Evolutionary conservation across 495 filamentous ascomycete genomes (phyloP), one percentile per base, ranked within the genome.

Genomic region (Extremus antarcticus): DNA sequence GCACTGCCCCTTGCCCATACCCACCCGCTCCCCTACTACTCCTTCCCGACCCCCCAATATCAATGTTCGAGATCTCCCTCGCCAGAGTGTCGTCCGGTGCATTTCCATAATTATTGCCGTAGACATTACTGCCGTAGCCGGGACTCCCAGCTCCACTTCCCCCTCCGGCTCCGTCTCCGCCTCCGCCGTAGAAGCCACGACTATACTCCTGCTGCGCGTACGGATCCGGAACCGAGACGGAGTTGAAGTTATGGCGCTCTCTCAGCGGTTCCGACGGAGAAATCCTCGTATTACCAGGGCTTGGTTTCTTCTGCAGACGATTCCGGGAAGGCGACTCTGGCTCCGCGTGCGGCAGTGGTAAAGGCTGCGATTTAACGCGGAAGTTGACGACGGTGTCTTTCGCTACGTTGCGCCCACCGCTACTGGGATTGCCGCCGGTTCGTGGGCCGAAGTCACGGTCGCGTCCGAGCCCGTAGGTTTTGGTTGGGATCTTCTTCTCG

Each of bases 51-150:
- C 53, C 57, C 7, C 88, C 88, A 56, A 95, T 85, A 69, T 95
- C 87, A 59, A 95, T 94, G 25, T 74, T 79, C 56, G 78, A 80
- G 68, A 95, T 75, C 69, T 95, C 89, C 53, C 88, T 78, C 64
- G 87, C 85, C 52, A 95, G 69, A 9, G 86, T 80, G 66, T 69
- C 69, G 22, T 71, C 21, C 46, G 46, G 8, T 19, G 20, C 8
- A 19, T 9, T 8, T 22, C 10, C 9, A 22, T 10, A 46, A 39
- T 9, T n/a, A 39, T n/a, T 39, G n/a, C 9, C 9, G 9, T 9
- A n/a, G n/a, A n/a, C 35, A 39, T 39, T 9, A 13, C 43, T 46
- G 43, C 43, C 20, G 19, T 46, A 39, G 35, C 35, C 35, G 35
- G n/a, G n/a, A n/a, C 35, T 40, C 35, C 35, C 35, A 40, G 35